Base-by-base conservation (phyloP, 1,284 basidiomycete species). In the Lentinula novae-zelandiae region DNA sequence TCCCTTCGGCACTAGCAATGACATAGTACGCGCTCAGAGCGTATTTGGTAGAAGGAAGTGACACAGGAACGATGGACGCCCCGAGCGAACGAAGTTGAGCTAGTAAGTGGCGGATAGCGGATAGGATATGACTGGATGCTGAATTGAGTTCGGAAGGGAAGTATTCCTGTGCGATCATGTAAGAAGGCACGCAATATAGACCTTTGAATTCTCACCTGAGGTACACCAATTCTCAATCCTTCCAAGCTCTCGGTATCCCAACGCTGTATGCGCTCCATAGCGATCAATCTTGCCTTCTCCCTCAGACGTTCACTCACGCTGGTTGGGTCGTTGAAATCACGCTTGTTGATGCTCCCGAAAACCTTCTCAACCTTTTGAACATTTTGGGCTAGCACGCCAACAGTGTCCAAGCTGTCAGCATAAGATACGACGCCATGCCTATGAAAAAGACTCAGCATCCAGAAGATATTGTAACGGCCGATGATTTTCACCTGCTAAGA, bases 11-110 rank as follows among this genome's bases (percentile, higher is more conserved):
- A 63, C 87, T 92, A 0, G 96, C 93, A 20, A 98, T 82, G 10
- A 98, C 92, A 70, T 99, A 99, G 78, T 99, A 99, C 4, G 95
- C 92, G 57, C 94, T 93, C 1, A 98, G 78, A 0, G 93, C 92
- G 67, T 90, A 90, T 0, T 76, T 77, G 0, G 93, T 92, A 1
- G 83, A 82, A 0, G 94, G 93, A 17, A 98, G 78, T 7, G 89
- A 89, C 0, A 98, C 86, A 0, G 92, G 82, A 0, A 87, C 73
- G 17, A 98, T 68, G 0, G 77, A 76, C 0, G 93, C 95, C 0
- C 95, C 95, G 0, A 78, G 76, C 0, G 72, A 63, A 63, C 79
- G 73, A 1, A 98, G 79, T 4, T 71, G 65, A 0, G 70, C 63
- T 17, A 96, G 72, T 0, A 83, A 69, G 0, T 67, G 64, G 13